phyloP scores from a whole-genome alignment of 495 filamentous ascomycete species.

The Trichoderma reesei region DNA sequence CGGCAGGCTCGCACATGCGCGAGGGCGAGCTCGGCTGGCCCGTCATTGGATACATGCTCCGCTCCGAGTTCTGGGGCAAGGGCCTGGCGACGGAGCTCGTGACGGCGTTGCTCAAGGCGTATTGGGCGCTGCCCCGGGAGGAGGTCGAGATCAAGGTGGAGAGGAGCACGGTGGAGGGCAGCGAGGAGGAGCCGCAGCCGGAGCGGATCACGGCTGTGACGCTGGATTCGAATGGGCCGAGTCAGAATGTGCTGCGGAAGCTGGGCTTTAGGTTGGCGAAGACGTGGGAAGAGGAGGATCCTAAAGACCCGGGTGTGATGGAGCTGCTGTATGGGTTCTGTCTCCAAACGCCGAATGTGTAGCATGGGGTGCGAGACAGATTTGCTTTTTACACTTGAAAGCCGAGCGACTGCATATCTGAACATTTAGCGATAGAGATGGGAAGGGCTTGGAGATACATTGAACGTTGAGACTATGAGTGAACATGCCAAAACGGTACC shows the following conservation, averaged over 20 bases:
- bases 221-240: constrained; percentile 21
- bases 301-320: not conserved
- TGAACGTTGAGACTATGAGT: too few relatives aligned
- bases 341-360: not conserved
- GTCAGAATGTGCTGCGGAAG: constrained; percentile 31
- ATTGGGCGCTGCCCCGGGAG: constrained; percentile 29
- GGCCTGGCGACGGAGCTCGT: constrained; percentile 40
- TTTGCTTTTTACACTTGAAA: not conserved
- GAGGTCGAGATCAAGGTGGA: constrained; percentile 21
- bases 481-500: too few relatives aligned
- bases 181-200: constrained; percentile 14
- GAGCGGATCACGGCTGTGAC: constrained; percentile 31
- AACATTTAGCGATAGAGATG: not conserved
- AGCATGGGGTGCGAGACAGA: not conserved
- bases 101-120: constrained; percentile 26
- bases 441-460: too few relatives aligned
- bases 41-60: constrained; percentile 40
- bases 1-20: constrained; percentile 25
- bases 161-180: constrained; percentile 11
- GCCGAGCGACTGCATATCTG: not conserved
- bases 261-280: constrained; percentile 26
- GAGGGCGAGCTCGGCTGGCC: constrained; percentile 29
- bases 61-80: constrained; percentile 33
- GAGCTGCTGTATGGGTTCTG: not conserved
- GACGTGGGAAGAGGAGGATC: constrained; percentile 20